phyloP scores from a whole-genome alignment of 495 filamentous ascomycete genomes.

The Hyaloscypha hepaticicola region DNA sequence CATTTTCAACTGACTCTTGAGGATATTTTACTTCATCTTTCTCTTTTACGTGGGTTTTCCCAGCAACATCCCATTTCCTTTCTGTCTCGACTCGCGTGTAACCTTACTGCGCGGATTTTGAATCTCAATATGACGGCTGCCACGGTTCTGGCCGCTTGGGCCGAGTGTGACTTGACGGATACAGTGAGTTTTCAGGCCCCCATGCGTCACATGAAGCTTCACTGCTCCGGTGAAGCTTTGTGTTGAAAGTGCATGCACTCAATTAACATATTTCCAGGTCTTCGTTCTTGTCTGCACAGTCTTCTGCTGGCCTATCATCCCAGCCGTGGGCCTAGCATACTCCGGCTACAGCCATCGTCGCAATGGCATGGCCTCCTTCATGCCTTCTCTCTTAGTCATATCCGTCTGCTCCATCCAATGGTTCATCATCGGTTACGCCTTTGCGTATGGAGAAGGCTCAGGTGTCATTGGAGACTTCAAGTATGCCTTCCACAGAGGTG shows the following conservation, averaged over 20 bases:
- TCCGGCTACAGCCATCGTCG: conserved; percentile 46
- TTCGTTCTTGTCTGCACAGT: conserved; percentile 64
- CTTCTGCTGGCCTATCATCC: conserved; percentile 93
- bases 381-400: conserved; percentile 45
- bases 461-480: conserved; percentile 85
- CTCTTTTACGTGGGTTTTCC: background rate
- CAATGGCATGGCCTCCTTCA: conserved; percentile 48
- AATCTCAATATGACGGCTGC: background rate
- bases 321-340: conserved; percentile 71
- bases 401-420: conserved; percentile 76
- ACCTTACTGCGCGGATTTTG: background rate
- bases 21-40: background rate
- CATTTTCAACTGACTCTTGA: background rate
- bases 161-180: conserved; percentile 28
- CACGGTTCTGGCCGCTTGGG: conserved; percentile 23
- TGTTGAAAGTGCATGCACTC: background rate
- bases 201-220: background rate
- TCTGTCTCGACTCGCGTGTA: background rate
- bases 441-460: conserved; percentile 82
- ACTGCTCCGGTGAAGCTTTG: background rate
- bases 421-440: conserved; percentile 98
- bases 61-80: background rate
- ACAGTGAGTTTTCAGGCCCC: conserved; percentile 12
- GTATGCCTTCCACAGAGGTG: conserved; percentile 82
- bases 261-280: conserved; percentile 18